These are phyloP conservation scores for Cardiospermum halicacabum DNA, from an alignment of 345 rosid species.

Conservation along the genomic window DNA sequence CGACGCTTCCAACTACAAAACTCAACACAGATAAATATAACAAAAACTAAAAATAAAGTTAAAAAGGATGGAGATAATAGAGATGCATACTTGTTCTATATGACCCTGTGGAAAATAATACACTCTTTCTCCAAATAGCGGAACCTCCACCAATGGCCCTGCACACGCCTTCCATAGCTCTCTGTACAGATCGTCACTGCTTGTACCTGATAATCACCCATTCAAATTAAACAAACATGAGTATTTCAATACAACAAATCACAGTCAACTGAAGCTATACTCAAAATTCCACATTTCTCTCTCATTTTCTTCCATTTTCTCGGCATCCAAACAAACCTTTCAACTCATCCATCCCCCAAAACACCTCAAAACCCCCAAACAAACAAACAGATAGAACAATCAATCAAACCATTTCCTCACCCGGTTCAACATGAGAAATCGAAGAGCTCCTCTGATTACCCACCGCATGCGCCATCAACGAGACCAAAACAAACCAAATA, in stretches of 20 bases:
- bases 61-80: not conserved
- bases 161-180: slow-evolving; percentile 87
- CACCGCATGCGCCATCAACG: slow-evolving; percentile 46
- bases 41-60: not conserved
- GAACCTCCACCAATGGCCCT: slow-evolving; percentile 70
- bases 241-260: not conserved
- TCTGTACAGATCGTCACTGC: slow-evolving; percentile 38
- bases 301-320: slow-evolving; percentile 3
- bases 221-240: not conserved
- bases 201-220: slow-evolving; percentile 25
- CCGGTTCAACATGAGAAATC: slow-evolving; percentile 22
- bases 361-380: not conserved
- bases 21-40: slow-evolving; percentile 14
- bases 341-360: slow-evolving; percentile 6
- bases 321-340: slow-evolving; percentile 19
- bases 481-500: not conserved
- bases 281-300: slow-evolving; percentile 7
- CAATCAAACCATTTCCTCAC: slow-evolving; percentile 23
- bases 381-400: slow-evolving; percentile 14
- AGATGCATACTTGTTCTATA: slow-evolving; percentile 56
- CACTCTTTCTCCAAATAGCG: slow-evolving; percentile 50
- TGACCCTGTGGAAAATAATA: slow-evolving; percentile 77
- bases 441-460: slow-evolving; percentile 30
- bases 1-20: slow-evolving; percentile 76
- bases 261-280: not conserved